Evolutionary conservation across 2,329 filamentous ascomycete species (phyloP), one percentile per base, ranked within the genome.

Genomic region (Fusarium drepaniforme): DNA sequence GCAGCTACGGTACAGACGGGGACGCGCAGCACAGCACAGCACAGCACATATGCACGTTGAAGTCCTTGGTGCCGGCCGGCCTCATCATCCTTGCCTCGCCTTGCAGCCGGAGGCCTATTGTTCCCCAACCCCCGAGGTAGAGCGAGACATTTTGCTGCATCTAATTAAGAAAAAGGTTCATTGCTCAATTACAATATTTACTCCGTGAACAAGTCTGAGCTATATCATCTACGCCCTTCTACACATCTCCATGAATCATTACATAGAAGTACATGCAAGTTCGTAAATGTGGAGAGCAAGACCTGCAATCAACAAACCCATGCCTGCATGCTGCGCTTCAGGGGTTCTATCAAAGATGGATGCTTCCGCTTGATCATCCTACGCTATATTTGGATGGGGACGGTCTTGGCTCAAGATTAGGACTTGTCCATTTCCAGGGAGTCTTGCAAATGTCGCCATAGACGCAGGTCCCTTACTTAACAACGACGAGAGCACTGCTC

Each of bases 301-400:
- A 57, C 4, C 28, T 35, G 28, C 21, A 25, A 61, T 61, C 21
- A n/a, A 57, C 38, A 51, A 37, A 25, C 46, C 49, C 57, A 46
- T 69, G 42, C 57, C 40, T 71, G 46, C 58, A 70, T 70, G 33
- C 53, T 35, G 23, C 51, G 38, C 25, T 33, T 53, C 64, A 60
- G 70, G 64, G 64, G 33, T 33, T 51, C 44, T 63, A 21, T 25
- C 30, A 30, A 40, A 28, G 49, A 53, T 53, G 49, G 49, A 53
- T 46, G 35, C 49, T 38, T 35, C 44, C 40, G 46, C 44, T 64
- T 40, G 35, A 53, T 56, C 51, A 64, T 40, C 18, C 49, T 30
- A 23, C 23, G 21, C 49, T 42, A 56, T 44, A 51, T 64, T 57
- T 64, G 51, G 30, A 63, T 4, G 38, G 42, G 25, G 38, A 53